Evolutionary conservation across 148 eudicot species (phyloP), one percentile per base, ranked within the genome.

Genomic region (Rhododendron simsii): DNA sequence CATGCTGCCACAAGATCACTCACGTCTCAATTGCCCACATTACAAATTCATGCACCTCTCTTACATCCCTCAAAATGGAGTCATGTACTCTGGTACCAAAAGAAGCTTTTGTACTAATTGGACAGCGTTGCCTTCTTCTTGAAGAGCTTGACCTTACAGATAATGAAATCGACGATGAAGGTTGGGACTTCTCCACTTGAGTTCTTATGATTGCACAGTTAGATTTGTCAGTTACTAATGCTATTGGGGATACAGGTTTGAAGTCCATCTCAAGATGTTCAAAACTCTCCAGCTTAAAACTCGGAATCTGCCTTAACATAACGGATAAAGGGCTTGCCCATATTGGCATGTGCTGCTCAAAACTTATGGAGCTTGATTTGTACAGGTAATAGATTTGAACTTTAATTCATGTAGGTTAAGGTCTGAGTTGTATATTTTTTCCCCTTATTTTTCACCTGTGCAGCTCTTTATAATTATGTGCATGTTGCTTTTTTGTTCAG

Each of bases 101-200:
- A 71, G 98, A 93, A 87, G 96, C 98, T 80, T 96, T 95, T 87
- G 91, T 94, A 77, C 89, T 95, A 89, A 90, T 96, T 87, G 99
- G 99, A 85, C 91, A 90, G 87, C 86, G 90, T 50, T 96, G 99
- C 87, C 94, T 83, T 84, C 87, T 90, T 51, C 91, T 96, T 21
- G 94, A 96, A 88, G 99, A 96, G 91, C 98, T 96, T 87, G 99
- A 96, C 86, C 86, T 96, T 74, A 96, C 99, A 5, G 99, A 96
- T 83, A 96, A 93, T 89, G 95, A 93, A 84, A 90, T 96, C 65
- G 98, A 95, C 76, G 93, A 96, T 88, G 98, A 93, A 93, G 99
- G 99, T 95, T 74, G 26, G 69, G 21, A 28, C 18, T 35, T 81
- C 44, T 69, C 81, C 55, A 50, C 45, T 87, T 6, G 81, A 65